Conservation (phyloP, 2,329 filamentous ascomycete genomes). For the Cytospora piceicola region DNA sequence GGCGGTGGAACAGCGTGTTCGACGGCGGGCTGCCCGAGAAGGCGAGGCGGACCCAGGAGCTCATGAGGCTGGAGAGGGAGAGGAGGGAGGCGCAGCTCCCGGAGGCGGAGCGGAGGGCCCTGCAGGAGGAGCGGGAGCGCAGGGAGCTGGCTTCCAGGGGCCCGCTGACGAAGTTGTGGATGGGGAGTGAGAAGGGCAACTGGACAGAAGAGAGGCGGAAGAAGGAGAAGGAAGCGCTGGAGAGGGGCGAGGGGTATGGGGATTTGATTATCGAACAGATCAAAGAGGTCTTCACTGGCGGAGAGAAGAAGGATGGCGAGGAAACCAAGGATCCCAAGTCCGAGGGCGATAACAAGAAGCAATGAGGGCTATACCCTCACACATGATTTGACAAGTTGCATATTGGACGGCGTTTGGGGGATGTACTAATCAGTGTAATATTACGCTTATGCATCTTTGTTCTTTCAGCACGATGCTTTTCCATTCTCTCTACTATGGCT, state of each 20-base stretch:
- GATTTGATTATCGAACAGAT: constrained; percentile 62
- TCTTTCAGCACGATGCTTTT: neutral
- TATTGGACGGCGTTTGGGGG: constrained; percentile 9
- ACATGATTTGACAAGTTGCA: constrained; percentile 3
- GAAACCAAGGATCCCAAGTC: constrained; percentile 35
- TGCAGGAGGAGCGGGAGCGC: constrained; percentile 35
- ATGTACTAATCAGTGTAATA: constrained; percentile 11
- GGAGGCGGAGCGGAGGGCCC: constrained; percentile 40
- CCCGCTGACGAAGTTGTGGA: constrained; percentile 56
- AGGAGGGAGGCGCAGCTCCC: constrained; percentile 40
- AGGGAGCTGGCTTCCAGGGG: constrained; percentile 33
- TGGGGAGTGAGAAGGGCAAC: constrained; percentile 59
- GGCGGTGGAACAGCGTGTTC: constrained; percentile 50
- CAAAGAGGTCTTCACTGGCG: constrained; percentile 51
- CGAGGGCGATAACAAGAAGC: constrained; percentile 34
- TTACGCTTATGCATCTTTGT: constrained; percentile 7
- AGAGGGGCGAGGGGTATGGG: constrained; percentile 59
- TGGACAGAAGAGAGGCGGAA: constrained; percentile 58
- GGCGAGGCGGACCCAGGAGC: constrained; percentile 51
- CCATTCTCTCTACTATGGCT: neutral
- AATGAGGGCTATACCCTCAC: constrained; percentile 16
- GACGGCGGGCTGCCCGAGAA: constrained; percentile 61
- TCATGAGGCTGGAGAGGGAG: constrained; percentile 52
- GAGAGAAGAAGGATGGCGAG: constrained; percentile 39
- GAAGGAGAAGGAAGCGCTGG: constrained; percentile 56